Base-by-base conservation (phyloP, 495 filamentous ascomycete species). In the Neurospora sp. region DNA sequence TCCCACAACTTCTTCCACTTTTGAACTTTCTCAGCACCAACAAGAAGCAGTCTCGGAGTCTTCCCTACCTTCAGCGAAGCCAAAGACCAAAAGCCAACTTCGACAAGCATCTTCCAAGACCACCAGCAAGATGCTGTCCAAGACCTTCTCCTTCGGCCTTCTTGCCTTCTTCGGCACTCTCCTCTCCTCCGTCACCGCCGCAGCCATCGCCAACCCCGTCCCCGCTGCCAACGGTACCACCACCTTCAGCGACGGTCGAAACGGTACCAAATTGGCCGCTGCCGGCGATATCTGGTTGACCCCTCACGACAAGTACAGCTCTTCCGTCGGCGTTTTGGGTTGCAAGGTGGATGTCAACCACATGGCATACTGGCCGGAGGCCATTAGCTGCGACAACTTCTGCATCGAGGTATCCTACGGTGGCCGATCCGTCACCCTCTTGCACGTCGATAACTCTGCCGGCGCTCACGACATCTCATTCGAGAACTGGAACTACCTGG, bases 291-390 rank as follows among this genome's bases (percentile, higher is more conserved):
- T 79, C n/a, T 79, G 75, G 75, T 78, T 77, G 37, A 83, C 81
- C 11, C 83, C 83, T 7, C 83, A 85, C 75, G 82, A 84, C 59
- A 78, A 73, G 46, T 85, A 83, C 73, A 77, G 73, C 1, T 84
- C 83, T 0, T 84, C 82, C 0, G 70, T 84, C n/a, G 83, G 83
- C 38, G 83, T 85, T 0, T 78, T 85, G 10, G 83, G 83, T n/a
- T 85, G 82, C 79, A 84, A 85, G 71, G 76, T 84, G 16, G 72
- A 85, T 74, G 81, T 82, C 27, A 79, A 84, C 39, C 79, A 81
- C 35, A 75, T 84, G 31, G 83, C 83, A 0, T 84, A 85, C 77
- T 85, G 80, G 82, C 83, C 83, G 1, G 71, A 71, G 20, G 73
- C 81, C 1, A 77, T 84, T 35, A 78, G 82, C 75, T 85, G 83